Base-by-base conservation (phyloP, 2,329 filamentous ascomycete genomes). In the Penicillium sp. region DNA sequence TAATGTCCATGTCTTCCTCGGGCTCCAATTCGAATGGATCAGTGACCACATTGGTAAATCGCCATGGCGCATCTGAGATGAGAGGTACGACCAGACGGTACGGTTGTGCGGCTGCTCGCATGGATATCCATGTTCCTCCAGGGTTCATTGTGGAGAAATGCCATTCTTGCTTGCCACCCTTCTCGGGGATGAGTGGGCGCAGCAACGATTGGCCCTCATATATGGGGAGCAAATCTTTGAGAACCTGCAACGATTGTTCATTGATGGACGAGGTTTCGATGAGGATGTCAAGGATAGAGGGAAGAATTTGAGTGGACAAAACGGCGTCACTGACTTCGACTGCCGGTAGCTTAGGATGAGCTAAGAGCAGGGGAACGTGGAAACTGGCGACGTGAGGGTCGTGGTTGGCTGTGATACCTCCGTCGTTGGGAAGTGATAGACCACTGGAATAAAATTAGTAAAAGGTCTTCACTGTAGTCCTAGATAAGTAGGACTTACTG, bases 51-150 rank as follows among this genome's bases (percentile, higher is more conserved):
- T 75, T 62, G 1, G 70, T 72, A 60, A 77, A 76, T 30, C 62
- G 55, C 56, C 66, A 73, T 27, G 65, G 61, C 7, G 78, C 88
- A 48, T 90, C 89, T 70, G 95, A 89, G 66, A 89, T 83, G 64
- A 93, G 86, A 3, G 89, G 86, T 50, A 97, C 86, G 13, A 66
- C 61, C 87, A 92, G 57, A 82, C 80, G 56, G 95, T 82, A 72
- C 38, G 72, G 78, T 91, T 90, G 64, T 86, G 85, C 91, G 87
- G 97, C 60, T 77, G 81, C n/a, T 85, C 86, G 73, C 90, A 86
- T 62, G 80, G 78, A 58, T 80, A 81, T 72, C 88, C 87, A 62
- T 0, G 68, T 65, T 19, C 70, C 69, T 8, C 71, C 71, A 4
- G 70, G 63, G 49, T 73, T 73, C 57, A 73, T 72, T 23, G 71